Percentiles rank a stretch among this genome's conserved stretches.
Conservation (phyloP, 805 yeast species). For the Hyphopichia homilentoma region DNA sequence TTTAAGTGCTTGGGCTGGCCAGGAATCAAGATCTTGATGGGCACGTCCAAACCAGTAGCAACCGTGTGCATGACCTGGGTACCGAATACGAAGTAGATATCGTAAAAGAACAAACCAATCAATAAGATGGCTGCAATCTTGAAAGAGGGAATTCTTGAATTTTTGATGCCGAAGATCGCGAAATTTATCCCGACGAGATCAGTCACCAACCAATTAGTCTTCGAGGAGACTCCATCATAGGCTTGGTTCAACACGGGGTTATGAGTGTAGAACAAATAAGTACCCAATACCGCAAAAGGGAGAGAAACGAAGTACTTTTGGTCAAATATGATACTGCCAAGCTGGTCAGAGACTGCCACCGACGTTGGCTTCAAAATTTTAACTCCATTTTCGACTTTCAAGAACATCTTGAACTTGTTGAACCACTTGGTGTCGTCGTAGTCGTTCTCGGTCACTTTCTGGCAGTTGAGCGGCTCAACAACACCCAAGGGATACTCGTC, state of each 20-base stretch:
- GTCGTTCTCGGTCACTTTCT: slow-evolving; percentile 5
- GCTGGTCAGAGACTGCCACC: slow-evolving; percentile 22
- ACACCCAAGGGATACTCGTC: slow-evolving; percentile 34
- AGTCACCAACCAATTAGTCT: slow-evolving; percentile 17
- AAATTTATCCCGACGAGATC: slow-evolving; percentile 42
- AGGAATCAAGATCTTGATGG: slow-evolving; percentile 49
- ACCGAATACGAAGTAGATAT: slow-evolving; percentile 63
- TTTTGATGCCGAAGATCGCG: slow-evolving; percentile 41
- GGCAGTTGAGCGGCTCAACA: slow-evolving; percentile 21
- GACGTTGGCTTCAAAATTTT: slow-evolving; percentile 15
- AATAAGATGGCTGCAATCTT: slow-evolving; percentile 44
- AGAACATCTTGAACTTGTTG: slow-evolving; percentile 7
- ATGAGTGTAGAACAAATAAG: not conserved
- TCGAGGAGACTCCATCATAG: slow-evolving; percentile 1
- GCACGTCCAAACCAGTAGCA: slow-evolving; percentile 53
- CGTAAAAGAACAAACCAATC: slow-evolving; percentile 53
- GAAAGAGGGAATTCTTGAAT: slow-evolving; percentile 40
- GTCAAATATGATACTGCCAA: slow-evolving; percentile 17
- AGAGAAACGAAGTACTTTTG: slow-evolving; percentile 8
- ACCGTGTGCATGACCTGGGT: slow-evolving; percentile 61
- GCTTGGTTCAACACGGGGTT: slow-evolving; percentile 8
- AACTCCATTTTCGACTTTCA: slow-evolving; percentile 10
- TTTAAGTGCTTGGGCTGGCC: slow-evolving; percentile 5
- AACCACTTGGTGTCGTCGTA: slow-evolving; percentile 7
- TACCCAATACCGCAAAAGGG: slow-evolving; percentile 1